Conservation (phyloP, 257 asterid genomes). For the Petrea volubilis region DNA sequence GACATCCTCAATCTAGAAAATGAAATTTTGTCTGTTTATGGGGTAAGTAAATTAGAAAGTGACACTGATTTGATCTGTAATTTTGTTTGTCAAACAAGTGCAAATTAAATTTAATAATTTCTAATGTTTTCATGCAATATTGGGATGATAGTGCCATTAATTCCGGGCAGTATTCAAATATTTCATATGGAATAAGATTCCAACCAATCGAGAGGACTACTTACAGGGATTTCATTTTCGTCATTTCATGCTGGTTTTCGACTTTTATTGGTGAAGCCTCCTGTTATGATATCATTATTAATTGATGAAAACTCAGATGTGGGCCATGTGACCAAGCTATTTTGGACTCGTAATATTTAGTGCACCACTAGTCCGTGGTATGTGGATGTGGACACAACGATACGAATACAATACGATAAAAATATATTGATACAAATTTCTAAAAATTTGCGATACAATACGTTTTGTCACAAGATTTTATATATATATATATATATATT, state of each 20-base stretch:
- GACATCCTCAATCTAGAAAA: not conserved
- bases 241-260: slow-evolving; percentile 18
- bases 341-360: too few relatives aligned
- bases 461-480: too few relatives aligned
- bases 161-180: not conserved
- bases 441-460: too few relatives aligned
- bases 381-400: too few relatives aligned
- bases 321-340: too few relatives aligned
- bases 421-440: too few relatives aligned
- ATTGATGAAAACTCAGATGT: not conserved
- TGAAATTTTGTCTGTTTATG: not conserved
- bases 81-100: not conserved
- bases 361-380: too few relatives aligned
- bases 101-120: not conserved
- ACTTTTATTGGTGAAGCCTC: not conserved
- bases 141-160: not conserved
- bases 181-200: not conserved
- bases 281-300: not conserved
- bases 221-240: not conserved
- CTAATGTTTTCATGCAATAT: not conserved
- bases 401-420: too few relatives aligned
- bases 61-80: not conserved
- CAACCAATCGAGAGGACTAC: not conserved
- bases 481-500: too few relatives aligned
- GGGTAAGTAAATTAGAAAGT: not conserved